phyloP scores from a whole-genome alignment of 768 basidiomycete species.

The Tephrocybe sp. region DNA sequence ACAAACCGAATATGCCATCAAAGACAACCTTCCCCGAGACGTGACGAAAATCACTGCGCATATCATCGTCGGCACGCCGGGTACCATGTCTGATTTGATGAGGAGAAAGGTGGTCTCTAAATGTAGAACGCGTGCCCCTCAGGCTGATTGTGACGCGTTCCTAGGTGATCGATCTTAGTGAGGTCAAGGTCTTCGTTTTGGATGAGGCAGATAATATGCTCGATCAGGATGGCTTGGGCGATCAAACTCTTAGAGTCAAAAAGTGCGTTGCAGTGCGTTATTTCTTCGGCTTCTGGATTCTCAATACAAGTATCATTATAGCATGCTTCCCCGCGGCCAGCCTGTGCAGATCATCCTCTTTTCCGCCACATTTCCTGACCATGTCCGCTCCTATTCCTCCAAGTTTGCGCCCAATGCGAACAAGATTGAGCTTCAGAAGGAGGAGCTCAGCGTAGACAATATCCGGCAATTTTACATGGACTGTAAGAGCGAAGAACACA shows the following conservation, averaged over 20 bases:
- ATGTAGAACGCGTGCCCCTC: background rate
- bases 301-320: conserved; percentile 26
- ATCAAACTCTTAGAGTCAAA: conserved; percentile 91
- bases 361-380: conserved; percentile 96
- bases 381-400: conserved; percentile 87
- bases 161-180: conserved; percentile 69
- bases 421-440: conserved; percentile 92
- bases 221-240: conserved; percentile 89
- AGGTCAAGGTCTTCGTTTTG: conserved; percentile 90
- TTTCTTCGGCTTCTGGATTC: background rate
- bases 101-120: conserved; percentile 45
- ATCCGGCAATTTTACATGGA: conserved; percentile 99
- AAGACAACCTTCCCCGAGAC: conserved; percentile 72
- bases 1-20: conserved; percentile 95
- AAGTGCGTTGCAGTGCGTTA: conserved; percentile 55
- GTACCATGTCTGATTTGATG: conserved; percentile 90
- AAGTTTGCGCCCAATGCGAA: conserved; percentile 95
- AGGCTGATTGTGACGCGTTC: background rate
- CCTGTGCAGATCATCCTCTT: conserved; percentile 89
- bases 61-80: conserved; percentile 93
- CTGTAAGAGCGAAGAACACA: conserved; percentile 85
- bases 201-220: conserved; percentile 99
- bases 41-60: conserved; percentile 79
- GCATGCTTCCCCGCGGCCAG: conserved; percentile 54
- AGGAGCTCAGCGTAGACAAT: conserved; percentile 90